phyloP scores from a whole-genome alignment of 2,329 filamentous ascomycete genomes.

The Colletotrichum siamense region DNA sequence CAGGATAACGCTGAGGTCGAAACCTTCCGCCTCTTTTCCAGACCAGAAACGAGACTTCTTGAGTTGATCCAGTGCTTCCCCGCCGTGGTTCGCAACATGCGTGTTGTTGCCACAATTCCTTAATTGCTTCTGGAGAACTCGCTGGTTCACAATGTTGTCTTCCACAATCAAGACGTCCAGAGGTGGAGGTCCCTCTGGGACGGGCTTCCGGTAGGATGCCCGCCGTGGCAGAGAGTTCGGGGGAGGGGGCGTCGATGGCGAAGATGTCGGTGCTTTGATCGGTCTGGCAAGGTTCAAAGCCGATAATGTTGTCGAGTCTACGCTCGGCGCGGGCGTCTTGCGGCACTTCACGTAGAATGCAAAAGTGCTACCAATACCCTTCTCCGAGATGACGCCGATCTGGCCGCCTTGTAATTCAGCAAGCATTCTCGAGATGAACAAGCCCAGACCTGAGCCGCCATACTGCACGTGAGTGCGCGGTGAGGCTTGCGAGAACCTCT shows the following conservation, averaged over 20 bases:
- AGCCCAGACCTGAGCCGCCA: conserved; percentile 71
- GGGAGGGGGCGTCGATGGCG: conserved; percentile 6
- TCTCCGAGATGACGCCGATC: conserved; percentile 73
- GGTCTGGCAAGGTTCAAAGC: conserved; percentile 38
- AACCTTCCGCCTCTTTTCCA: conserved; percentile 49
- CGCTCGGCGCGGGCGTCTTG: conserved; percentile 50
- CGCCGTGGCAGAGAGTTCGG: neutral
- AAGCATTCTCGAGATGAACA: conserved; percentile 79
- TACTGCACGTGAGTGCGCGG: conserved; percentile 76
- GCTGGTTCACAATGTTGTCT: conserved; percentile 72
- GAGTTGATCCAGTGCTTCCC: conserved; percentile 65
- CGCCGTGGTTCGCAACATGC: conserved; percentile 68
- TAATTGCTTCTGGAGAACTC: conserved; percentile 66
- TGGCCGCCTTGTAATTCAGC: conserved; percentile 81
- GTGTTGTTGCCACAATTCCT: conserved; percentile 66
- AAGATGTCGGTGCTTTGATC: conserved; percentile 20
- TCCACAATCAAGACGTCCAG: conserved; percentile 68
- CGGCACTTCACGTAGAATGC: conserved; percentile 77
- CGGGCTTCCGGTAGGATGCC: neutral
- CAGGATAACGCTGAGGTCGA: conserved; percentile 70
- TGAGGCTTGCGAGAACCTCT: conserved; percentile 72
- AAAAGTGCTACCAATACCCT: conserved; percentile 75
- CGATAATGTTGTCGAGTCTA: conserved; percentile 41
- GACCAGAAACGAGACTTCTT: conserved; percentile 62
- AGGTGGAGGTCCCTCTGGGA: neutral